Evolutionary conservation across 1,284 basidiomycete species (phyloP), one percentile per base, ranked within the genome.

Genomic region (Ganoderma resinaceum): DNA sequence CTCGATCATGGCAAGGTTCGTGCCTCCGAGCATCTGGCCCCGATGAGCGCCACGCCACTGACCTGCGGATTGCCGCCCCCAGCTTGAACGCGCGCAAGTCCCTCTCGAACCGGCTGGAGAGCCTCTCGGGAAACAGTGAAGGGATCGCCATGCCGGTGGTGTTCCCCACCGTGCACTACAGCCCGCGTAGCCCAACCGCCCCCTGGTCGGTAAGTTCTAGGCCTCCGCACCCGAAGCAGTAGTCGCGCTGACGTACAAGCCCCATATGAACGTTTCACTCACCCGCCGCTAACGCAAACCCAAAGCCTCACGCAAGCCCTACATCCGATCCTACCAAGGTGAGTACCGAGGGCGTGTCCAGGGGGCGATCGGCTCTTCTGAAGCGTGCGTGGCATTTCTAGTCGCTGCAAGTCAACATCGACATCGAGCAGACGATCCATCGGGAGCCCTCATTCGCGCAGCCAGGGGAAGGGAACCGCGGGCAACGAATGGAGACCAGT

Each of bases 1-100:
- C 61, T 70, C 69, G 49, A 58, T 70, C 62, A n/a, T 70, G 65
- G 69, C 69, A 16, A 70, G 66, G 66, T 70, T 18, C 55, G 60
- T 49, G 18, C 37, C 38, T 14, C 20, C 40, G 11, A 29, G 4
- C 18, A 4, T 38, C 8, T 20, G 37, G 26, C 46, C 38, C 55
- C 52, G 33, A 58, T 23, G n/a, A 33, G 5, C 18, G 38, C 38
- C 42, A n/a, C 40, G n/a, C n/a, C 29, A 33, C 65, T 63, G 33
- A 62, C 35, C 29, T 42, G 23, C 29, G 29, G 35, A 23, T 33
- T 2, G 12, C 57, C 7, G 29, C 3, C n/a, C 8, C 29, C 40
- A 66, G 69, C 57, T 35, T 70, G 52, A 70, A 70, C 23, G 69
- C 69, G n/a, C 61, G 69, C 31, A 63, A 33, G 33, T 59, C 49